Percentiles rank a stretch among this genome's conserved stretches.
Evolutionary conservation across 805 yeast species (phyloP).

Genomic region (Cyberlindnera veronae): DNA sequence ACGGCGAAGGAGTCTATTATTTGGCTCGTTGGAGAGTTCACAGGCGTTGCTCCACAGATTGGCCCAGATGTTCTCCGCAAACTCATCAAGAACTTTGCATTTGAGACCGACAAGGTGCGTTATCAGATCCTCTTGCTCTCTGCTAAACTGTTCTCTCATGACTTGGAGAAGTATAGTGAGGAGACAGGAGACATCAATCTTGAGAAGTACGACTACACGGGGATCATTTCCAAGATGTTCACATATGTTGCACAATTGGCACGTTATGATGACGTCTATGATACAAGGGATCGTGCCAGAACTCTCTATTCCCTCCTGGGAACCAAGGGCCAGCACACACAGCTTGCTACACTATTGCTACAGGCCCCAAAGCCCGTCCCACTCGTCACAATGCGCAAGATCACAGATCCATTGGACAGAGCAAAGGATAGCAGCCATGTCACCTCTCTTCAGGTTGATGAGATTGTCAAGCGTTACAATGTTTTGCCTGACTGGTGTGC

Average conservation of each 20-base stretch:
- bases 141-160: slow-evolving; percentile 63
- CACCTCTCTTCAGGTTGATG: slow-evolving; percentile 23
- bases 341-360: slow-evolving; percentile 63
- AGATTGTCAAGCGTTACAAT: slow-evolving; percentile 24
- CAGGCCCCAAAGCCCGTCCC: slow-evolving; percentile 79
- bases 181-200: slow-evolving; percentile 23
- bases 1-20: slow-evolving; percentile 77
- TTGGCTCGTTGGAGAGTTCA: slow-evolving; percentile 89
- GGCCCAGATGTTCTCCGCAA: slow-evolving; percentile 76
- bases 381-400: slow-evolving; percentile 23
- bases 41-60: slow-evolving; percentile 41
- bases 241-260: slow-evolving; percentile 58
- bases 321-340: slow-evolving; percentile 38
- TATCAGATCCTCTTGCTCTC: slow-evolving; percentile 69
- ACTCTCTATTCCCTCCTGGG: slow-evolving; percentile 60
- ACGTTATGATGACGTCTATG: slow-evolving; percentile 70
- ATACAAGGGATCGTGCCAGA: slow-evolving; percentile 83
- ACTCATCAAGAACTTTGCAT: slow-evolving; percentile 48
- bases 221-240: slow-evolving; percentile 49
- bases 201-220: slow-evolving; percentile 32
- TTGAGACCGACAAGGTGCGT: slow-evolving; percentile 57
- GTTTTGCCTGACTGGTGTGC: slow-evolving; percentile 46
- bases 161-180: slow-evolving; percentile 40
- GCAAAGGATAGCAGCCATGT: slow-evolving; percentile 16
- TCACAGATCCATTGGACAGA: slow-evolving; percentile 18